Evolutionary conservation across 495 filamentous ascomycete species (phyloP), one percentile per base, ranked within the genome.

Genomic region (Aspergillus carlsbadensis): DNA sequence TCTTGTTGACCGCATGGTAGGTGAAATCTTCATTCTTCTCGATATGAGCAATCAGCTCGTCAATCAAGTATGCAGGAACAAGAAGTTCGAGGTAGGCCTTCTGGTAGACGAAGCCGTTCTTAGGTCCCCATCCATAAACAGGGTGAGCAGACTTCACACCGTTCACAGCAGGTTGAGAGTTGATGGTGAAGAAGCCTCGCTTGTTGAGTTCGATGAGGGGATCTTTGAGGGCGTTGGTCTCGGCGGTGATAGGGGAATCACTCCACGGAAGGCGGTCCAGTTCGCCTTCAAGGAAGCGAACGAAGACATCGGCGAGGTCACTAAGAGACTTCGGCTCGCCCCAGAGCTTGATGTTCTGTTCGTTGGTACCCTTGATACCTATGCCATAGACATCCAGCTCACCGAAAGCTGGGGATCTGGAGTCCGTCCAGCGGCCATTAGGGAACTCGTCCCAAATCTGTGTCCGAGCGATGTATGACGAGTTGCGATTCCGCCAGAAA

Each of bases 371-470:
- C 56, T 92, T 95, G 57, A 99, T 75, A 43, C 93, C 91, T 59
- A 98, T 88, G 15, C 93, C 94, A 66, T 99, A 99, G 26, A 90
- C 84, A 74, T 99, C 95, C 36, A 99, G 80, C 72, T 97, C 91
- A 65, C 95, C 95, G 60, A 97, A 99, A 18, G 95, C 95, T 56
- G 95, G 95, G 26, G 95, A 98, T 50, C 95, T 83, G 33, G 92
- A 91, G 72, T 99, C 95, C 70, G 95, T 96, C 95, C 95, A 99
- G 70, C 95, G 89, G 34, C 95, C 95, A 77, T 99, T 99, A 41
- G 95, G 95, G 64, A 96, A 99, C 67, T 99, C 95, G 62, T 99
- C 95, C 95, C 95, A 99, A 60, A 96, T 92, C 67, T 97, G 91
- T 5, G 95, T 99, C 48, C 95, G 90, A 34, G 87, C 85, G 26